phyloP scores from a whole-genome alignment of 1,284 basidiomycete species.

The Malassezia arunalokei region DNA sequence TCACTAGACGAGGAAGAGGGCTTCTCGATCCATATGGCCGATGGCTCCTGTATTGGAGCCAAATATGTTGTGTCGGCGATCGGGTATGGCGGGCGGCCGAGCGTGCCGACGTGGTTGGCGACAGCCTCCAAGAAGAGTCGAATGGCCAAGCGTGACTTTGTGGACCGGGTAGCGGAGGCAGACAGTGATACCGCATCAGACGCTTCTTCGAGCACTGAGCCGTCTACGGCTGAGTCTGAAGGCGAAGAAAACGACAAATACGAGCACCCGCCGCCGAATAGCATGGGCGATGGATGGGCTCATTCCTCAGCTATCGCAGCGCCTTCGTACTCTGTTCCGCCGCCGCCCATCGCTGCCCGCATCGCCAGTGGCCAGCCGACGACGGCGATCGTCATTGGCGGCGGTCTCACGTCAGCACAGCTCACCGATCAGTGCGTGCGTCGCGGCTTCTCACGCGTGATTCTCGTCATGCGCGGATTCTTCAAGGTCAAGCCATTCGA shows the following conservation, averaged over 20 bases:
- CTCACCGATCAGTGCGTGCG: slow-evolving; percentile 38
- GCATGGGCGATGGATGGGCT: slow-evolving; percentile 32
- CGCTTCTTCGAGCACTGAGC: not conserved
- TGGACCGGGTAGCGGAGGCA: not conserved
- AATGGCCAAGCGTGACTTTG: not conserved
- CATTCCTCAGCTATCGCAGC: slow-evolving; percentile 40
- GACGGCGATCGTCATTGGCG: slow-evolving; percentile 43
- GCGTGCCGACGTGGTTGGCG: slow-evolving; percentile 21
- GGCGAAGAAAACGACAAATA: not conserved
- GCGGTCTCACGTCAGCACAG: slow-evolving; percentile 47
- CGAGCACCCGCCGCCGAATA: not conserved
- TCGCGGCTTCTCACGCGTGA: slow-evolving; percentile 35
- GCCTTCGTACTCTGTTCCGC: slow-evolving; percentile 15
- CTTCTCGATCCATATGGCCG: slow-evolving; percentile 12
- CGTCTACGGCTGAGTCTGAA: not conserved
- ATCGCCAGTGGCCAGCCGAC: slow-evolving; percentile 7
- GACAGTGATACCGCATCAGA: not conserved
- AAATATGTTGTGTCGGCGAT: slow-evolving; percentile 40
- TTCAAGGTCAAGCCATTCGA: slow-evolving; percentile 46
- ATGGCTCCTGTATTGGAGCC: slow-evolving; percentile 12
- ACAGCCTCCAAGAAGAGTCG: not conserved
- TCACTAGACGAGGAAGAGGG: slow-evolving; percentile 6
- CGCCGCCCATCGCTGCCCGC: not conserved
- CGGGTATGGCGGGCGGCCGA: slow-evolving; percentile 36
- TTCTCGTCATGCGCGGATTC: slow-evolving; percentile 38